Base-by-base conservation (phyloP, 176 grass and related monocot genomes). In the Rhynchospora pubera region DNA sequence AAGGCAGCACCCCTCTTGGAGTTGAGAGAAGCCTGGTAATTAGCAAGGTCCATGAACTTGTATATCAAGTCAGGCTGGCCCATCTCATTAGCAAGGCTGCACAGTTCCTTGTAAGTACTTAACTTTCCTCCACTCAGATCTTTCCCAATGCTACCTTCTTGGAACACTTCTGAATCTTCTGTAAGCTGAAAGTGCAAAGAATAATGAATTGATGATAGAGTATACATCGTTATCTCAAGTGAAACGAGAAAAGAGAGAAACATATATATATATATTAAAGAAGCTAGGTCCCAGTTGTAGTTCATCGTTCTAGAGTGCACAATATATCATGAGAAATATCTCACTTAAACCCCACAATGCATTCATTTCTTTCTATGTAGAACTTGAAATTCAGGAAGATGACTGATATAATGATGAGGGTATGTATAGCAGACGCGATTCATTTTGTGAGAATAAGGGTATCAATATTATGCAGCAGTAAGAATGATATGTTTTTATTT, bases 21-120 rank as follows among this genome's bases (percentile, higher is more conserved):
- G 90, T 97, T 94, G 21, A 97, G 86, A 81, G 94, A 89, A n/a
- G 92, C 88, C 48, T 97, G 94, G 87, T 97, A 97, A 75, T 97
- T 97, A 79, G 92, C 94, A 58, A 97, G 83, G 90, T 97, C 92
- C 94, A 97, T 97, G 83, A 97, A 97, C 85, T 94, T 97, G 84
- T 97, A 97, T 87, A 97, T 94, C 65, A 97, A 92, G 83, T 97
- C 94, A 81, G 94, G 92, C 73, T 97, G 91, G 43, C 94, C 94
- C 94, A 97, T 94, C 81, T 97, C 94, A 85, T 94, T 94, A 70
- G 94, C 94, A 72, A 97, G 88, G 79, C 89, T 91, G 53, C 94
- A 97, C 18, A 97, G 87, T 83, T 97, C 94, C 83, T 94, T 97
- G 58, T 97, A 94, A 65, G 94, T 94, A 90, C 92, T 94, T 84